phyloP scores from a whole-genome alignment of 163 green algal species.

The Chlamydomonas reinhardtii region DNA sequence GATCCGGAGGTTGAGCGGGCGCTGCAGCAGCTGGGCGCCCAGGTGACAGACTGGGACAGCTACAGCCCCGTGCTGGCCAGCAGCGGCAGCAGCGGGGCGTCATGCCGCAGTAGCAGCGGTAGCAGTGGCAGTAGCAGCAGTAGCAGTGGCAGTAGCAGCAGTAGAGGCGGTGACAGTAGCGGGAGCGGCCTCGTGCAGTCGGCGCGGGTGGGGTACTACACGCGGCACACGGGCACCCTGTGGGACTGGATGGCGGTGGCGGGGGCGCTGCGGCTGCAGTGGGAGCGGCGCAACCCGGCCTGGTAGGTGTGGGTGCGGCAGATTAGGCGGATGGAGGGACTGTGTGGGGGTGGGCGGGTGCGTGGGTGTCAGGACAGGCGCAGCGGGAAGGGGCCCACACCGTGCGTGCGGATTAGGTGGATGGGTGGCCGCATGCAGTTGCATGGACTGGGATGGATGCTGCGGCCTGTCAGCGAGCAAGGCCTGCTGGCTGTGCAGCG shows the following conservation, averaged over 20 bases:
- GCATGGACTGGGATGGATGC: too few species aligned
- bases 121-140: not conserved
- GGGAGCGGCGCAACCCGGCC: not conserved
- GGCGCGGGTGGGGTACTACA: not conserved
- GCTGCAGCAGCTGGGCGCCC: not conserved
- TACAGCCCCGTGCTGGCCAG: not conserved
- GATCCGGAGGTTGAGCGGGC: not conserved
- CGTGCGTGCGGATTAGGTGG: too few species aligned
- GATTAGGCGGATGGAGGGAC: too few species aligned
- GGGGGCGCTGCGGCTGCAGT: not conserved
- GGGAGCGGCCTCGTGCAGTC: too few species aligned
- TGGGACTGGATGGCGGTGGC: not conserved
- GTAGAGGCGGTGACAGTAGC: too few species aligned
- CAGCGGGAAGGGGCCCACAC: too few species aligned
- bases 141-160: not conserved
- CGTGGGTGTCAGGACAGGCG: not conserved
- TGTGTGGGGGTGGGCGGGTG: not conserved
- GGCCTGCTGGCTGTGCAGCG: too few species aligned
- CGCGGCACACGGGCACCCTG: not conserved
- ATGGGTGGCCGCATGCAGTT: too few species aligned
- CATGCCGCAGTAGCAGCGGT: too few species aligned
- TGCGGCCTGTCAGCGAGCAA: too few species aligned
- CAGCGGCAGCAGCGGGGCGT: too few species aligned
- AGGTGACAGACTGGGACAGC: not conserved
- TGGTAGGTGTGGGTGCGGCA: not conserved